Evolutionary conservation across 805 yeast genomes (phyloP).

Genomic region (Teunomyces stri): DNA sequence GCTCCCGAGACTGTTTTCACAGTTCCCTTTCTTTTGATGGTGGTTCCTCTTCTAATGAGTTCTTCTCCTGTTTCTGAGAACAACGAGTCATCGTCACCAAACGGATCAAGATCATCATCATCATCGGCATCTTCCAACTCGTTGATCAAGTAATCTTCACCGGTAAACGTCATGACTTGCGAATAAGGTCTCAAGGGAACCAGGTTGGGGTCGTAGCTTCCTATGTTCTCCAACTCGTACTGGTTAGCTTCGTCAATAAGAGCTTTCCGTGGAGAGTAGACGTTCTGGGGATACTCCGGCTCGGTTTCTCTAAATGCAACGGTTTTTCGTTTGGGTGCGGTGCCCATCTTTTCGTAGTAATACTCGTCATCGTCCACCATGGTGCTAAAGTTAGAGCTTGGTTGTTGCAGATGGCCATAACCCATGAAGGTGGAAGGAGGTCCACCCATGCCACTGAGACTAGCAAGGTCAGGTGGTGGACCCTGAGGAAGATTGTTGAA

Average conservation of each 20-base stretch:
- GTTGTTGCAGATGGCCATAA: constrained; percentile 8
- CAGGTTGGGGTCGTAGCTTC: constrained; percentile 8
- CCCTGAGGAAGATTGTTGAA: background rate
- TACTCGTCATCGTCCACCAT: constrained; percentile 19
- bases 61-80: constrained; percentile 43
- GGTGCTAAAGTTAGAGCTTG: constrained; percentile 17
- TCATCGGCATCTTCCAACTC: constrained; percentile 39
- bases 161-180: constrained; percentile 24
- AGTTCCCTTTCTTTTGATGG: constrained; percentile 21
- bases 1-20: background rate
- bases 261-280: constrained; percentile 25
- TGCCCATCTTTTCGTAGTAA: constrained; percentile 8
- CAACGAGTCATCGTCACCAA: constrained; percentile 44
- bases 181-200: constrained; percentile 21
- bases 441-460: background rate
- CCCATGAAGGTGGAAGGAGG: background rate
- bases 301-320: constrained; percentile 31
- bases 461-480: constrained; percentile 1
- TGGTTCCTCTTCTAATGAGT: constrained; percentile 28
- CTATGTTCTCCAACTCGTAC: constrained; percentile 20
- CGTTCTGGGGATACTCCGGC: constrained; percentile 30
- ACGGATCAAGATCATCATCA: constrained; percentile 37
- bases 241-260: constrained; percentile 15
- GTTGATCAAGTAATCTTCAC: constrained; percentile 40
- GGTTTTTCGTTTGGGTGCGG: constrained; percentile 13